phyloP scores from a whole-genome alignment of 768 basidiomycete species.

The Hysterangium stoloniferum region DNA sequence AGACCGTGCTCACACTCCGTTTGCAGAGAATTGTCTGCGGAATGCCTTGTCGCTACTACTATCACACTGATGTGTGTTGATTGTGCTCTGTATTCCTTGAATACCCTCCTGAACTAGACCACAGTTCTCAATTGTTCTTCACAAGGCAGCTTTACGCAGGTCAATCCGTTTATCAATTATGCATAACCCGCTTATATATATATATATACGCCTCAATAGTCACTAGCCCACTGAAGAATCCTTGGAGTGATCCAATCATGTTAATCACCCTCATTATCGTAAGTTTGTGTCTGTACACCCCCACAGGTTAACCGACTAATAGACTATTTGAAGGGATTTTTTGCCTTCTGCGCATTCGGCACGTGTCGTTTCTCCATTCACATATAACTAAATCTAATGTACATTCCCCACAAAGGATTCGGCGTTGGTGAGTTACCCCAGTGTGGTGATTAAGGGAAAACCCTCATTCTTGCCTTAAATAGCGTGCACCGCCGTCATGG shows the following conservation, averaged over 20 bases:
- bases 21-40: conserved; percentile 31
- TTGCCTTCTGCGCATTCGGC: conserved; percentile 6
- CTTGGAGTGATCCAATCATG: neutral
- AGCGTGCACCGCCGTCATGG: conserved; percentile 32
- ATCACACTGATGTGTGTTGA: conserved; percentile 35
- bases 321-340: neutral
- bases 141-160: conserved; percentile 34
- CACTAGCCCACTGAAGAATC: neutral
- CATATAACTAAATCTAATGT: neutral
- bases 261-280: neutral
- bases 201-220: neutral
- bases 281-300: neutral
- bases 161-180: conserved; percentile 9
- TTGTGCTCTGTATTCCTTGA: neutral
- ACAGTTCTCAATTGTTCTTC: conserved; percentile 39
- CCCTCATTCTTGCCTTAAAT: neutral
- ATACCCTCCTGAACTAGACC: neutral
- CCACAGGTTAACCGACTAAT: neutral
- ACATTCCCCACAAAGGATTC: neutral
- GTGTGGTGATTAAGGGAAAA: too few species aligned
- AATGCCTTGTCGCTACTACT: conserved; percentile 35
- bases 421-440: conserved; percentile 3
- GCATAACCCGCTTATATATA: too few species aligned
- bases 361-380: neutral
- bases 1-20: neutral